Conservation (phyloP, 345 rosid species). For the Conringia planisiliqua region DNA sequence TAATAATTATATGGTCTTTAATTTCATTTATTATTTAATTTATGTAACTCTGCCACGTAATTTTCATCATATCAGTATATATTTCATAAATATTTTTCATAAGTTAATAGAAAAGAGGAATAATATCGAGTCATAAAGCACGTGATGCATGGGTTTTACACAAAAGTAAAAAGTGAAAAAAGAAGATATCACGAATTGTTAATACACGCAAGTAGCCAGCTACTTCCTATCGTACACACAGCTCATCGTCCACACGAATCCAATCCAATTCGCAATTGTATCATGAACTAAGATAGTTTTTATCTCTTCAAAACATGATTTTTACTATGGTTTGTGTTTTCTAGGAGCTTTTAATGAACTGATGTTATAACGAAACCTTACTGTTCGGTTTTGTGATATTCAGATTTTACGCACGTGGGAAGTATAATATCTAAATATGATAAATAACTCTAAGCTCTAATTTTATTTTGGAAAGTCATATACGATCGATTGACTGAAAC, state of each 20-base stretch:
- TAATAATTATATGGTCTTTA: too few relatives aligned
- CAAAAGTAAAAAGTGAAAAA: constrained; percentile 18
- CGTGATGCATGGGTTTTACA: constrained; percentile 30
- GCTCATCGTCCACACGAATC: constrained; percentile 29
- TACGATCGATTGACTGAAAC: background rate
- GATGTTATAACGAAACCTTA: background rate
- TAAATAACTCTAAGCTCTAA: background rate
- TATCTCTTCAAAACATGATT: background rate
- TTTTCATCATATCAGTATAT: too few relatives aligned
- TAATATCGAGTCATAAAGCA: constrained; percentile 25
- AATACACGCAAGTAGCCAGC: constrained; percentile 31
- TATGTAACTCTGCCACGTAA: too few relatives aligned
- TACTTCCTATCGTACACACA: constrained; percentile 22
- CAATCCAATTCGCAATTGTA: background rate
- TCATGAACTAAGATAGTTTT: background rate
- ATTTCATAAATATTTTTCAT: too few relatives aligned
- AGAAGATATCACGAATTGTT: background rate
- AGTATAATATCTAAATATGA: background rate
- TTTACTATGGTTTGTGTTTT: background rate
- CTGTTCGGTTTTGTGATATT: background rate
- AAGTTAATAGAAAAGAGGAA: too few relatives aligned
- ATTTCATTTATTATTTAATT: too few relatives aligned
- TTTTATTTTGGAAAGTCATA: background rate
- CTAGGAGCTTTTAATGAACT: background rate
- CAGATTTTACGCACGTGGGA: background rate